Conservation (phyloP, 148 eudicot species). For the Heliosperma pusillum region DNA sequence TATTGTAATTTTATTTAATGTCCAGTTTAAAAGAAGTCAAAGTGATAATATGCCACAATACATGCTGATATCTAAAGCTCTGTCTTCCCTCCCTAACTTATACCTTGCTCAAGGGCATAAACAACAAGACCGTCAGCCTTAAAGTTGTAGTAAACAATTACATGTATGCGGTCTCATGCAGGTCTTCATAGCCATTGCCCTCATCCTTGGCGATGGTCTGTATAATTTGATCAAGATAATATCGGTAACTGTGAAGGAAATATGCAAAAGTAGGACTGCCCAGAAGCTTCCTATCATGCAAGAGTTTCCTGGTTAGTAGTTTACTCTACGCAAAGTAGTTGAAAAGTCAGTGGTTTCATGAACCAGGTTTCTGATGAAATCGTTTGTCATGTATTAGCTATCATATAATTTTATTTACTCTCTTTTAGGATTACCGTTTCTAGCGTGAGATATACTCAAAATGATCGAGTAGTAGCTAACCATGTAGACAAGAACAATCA, state of each 20-base stretch:
- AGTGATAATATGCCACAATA: neutral
- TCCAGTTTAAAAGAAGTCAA: neutral
- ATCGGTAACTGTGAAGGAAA: constrained; percentile 43
- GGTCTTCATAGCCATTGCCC: constrained; percentile 72
- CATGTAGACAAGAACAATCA: no score
- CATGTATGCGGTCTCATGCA: constrained; percentile 14
- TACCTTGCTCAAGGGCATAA: no score
- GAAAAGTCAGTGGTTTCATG: neutral
- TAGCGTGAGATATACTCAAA: no score
- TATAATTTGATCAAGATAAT: constrained; percentile 71
- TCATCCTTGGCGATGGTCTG: constrained; percentile 74
- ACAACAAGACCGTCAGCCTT: neutral
- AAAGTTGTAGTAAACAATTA: no score
- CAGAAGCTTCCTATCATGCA: constrained; percentile 49
- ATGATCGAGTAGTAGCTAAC: no score
- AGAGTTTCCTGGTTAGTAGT: constrained; percentile 41
- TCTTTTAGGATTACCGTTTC: no score
- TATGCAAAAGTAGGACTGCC: constrained; percentile 39
- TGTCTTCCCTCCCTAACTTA: no score
- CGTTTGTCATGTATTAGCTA: neutral
- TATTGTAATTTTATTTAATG: constrained; percentile 12
- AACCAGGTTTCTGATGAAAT: neutral
- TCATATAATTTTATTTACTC: no score
- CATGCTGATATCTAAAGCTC: no score
- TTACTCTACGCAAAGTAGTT: neutral